A percentile compares a stretch with the other conserved stretches of the same genome.
These are phyloP conservation scores for Anastatica hierochuntica DNA, from an alignment of 345 rosid species.

Conservation along the genomic window DNA sequence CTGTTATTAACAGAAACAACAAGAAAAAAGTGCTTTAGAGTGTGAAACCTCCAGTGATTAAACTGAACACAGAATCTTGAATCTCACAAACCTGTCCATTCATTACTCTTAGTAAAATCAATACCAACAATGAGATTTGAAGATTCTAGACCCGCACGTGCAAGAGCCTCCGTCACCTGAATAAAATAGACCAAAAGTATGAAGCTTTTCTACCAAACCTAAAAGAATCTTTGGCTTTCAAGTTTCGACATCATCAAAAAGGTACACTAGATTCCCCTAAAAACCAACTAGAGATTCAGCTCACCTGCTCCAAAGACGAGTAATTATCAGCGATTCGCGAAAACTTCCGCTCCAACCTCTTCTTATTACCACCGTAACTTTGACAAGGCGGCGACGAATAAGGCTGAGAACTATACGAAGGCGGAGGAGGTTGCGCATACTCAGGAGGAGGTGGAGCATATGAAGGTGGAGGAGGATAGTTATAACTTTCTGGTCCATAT, in stretches of 20 bases:
- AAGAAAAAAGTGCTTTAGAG: conserved; percentile 5
- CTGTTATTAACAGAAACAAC: conserved; percentile 26
- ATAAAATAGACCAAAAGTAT: background rate
- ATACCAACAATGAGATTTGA: conserved; percentile 97
- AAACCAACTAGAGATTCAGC: background rate
- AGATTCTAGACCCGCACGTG: conserved; percentile 81
- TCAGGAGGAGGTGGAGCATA: conserved; percentile 16
- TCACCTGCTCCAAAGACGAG: conserved; percentile 74
- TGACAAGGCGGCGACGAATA: conserved; percentile 30
- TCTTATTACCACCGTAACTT: conserved; percentile 23
- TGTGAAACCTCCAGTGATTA: conserved; percentile 4
- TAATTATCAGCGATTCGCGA: conserved; percentile 71
- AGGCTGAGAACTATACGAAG: conserved; percentile 29
- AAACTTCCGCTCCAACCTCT: conserved; percentile 56
- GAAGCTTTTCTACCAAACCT: background rate
- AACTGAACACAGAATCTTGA: conserved; percentile 12
- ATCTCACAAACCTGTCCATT: conserved; percentile 73
- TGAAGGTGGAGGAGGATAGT: conserved; percentile 24
- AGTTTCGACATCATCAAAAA: background rate
- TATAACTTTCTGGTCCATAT: conserved; percentile 38
- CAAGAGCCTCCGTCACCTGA: conserved; percentile 86
- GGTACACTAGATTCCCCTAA: background rate
- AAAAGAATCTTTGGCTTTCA: background rate
- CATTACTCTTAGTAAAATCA: conserved; percentile 97
- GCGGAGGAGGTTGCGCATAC: conserved; percentile 21